phyloP scores from a whole-genome alignment of 257 asterid species.

The Parsonsia alboflavescens region DNA sequence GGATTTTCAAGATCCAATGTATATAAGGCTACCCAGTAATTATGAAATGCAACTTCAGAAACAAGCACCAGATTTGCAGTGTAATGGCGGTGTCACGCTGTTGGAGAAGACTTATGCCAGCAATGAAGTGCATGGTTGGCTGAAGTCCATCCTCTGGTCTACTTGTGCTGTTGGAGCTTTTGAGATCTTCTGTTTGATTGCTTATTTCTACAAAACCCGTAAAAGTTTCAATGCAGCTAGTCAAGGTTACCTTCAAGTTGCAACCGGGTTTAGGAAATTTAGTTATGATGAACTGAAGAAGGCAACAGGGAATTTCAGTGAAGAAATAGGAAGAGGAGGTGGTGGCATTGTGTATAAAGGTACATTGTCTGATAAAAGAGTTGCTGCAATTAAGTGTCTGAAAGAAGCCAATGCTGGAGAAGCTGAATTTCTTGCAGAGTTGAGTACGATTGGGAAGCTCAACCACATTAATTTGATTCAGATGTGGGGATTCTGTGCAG shows the following conservation, averaged over 20 bases:
- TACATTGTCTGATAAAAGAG: slow-evolving; percentile 15
- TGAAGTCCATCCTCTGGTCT: slow-evolving; percentile 1
- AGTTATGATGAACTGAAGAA: slow-evolving; percentile 31
- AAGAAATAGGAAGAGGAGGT: slow-evolving; percentile 40
- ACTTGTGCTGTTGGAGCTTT: slow-evolving; percentile 18
- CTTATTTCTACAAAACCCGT: slow-evolving; percentile 21
- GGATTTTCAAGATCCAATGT: slow-evolving; percentile 11
- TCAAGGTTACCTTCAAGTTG: slow-evolving; percentile 23
- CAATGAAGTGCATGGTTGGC: neutral
- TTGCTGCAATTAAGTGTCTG: slow-evolving; percentile 26
- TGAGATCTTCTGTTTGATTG: slow-evolving; percentile 23
- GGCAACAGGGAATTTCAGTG: slow-evolving; percentile 30
- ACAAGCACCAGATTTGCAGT: neutral
- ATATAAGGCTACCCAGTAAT: slow-evolving; percentile 19
- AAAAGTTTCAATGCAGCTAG: neutral
- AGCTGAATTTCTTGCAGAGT: slow-evolving; percentile 22
- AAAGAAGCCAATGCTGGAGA: slow-evolving; percentile 22
- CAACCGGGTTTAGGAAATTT: slow-evolving; percentile 33
- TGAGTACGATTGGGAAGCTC: slow-evolving; percentile 23
- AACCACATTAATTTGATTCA: slow-evolving; percentile 32
- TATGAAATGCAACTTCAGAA: too few species aligned
- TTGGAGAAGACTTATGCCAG: neutral
- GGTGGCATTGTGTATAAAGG: slow-evolving; percentile 39
- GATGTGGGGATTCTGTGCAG: slow-evolving; percentile 16
- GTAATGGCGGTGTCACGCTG: neutral